A percentile compares a stretch with the other conserved stretches of the same genome.
phyloP scores from a whole-genome alignment of 441 rosid genomes.

The Kokia cookei region DNA sequence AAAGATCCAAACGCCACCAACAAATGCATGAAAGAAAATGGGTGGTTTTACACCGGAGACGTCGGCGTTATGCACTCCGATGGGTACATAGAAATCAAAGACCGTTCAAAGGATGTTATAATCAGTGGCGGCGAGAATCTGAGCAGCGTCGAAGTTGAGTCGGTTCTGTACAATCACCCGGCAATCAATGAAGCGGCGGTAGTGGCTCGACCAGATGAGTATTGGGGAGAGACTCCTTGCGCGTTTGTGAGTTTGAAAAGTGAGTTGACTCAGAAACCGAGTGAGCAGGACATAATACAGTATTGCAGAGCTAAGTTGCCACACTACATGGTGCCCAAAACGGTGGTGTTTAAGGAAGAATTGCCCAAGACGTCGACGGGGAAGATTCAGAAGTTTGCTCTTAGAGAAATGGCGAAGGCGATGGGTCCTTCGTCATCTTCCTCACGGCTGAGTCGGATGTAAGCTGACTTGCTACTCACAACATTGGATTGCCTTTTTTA shows the following conservation, averaged over 20 bases:
- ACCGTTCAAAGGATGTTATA: constrained; percentile 74
- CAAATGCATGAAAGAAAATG: constrained; percentile 29
- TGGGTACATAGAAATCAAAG: constrained; percentile 70
- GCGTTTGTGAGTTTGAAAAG: constrained; percentile 55
- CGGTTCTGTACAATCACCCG: constrained; percentile 49
- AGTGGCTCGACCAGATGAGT: constrained; percentile 69
- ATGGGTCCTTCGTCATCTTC: constrained; percentile 32
- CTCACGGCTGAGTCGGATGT: constrained; percentile 36
- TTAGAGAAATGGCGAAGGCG: constrained; percentile 48
- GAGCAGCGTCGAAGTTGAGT: constrained; percentile 73
- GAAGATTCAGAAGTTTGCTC: constrained; percentile 58
- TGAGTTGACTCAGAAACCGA: constrained; percentile 18
- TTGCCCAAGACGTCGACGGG: constrained; percentile 80
- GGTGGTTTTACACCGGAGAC: constrained; percentile 30
- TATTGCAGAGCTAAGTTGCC: constrained; percentile 57
- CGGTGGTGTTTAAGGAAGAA: constrained; percentile 56
- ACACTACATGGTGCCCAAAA: constrained; percentile 64
- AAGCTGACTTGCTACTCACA: not conserved
- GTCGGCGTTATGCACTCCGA: constrained; percentile 74
- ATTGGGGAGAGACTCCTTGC: constrained; percentile 82
- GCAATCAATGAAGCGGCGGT: constrained; percentile 66
- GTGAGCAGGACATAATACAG: constrained; percentile 50
- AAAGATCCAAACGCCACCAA: constrained; percentile 54
- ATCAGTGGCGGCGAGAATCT: constrained; percentile 83
- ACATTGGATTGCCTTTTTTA: not conserved